phyloP scores from a whole-genome alignment of 352 stramenopile genomes.

The Vaucheria bursata region DNA sequence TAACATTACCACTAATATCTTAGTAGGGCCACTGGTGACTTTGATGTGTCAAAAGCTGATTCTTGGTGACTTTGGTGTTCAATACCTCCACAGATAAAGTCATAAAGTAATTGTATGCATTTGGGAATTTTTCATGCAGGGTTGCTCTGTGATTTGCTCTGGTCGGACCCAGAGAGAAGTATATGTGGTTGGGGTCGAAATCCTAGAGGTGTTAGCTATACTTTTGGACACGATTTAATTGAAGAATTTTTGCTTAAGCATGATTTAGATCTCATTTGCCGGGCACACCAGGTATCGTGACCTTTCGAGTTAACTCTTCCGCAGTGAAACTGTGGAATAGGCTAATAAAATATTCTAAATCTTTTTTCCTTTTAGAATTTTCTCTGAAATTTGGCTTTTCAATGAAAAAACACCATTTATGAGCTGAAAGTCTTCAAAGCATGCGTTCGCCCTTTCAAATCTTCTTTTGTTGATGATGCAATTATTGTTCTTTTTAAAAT shows the following conservation, averaged over 20 bases:
- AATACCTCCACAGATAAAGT: no score
- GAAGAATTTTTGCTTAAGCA: conserved; percentile 91
- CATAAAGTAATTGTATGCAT: conserved; percentile 48
- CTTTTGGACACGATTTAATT: conserved; percentile 95
- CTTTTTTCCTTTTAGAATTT: not conserved
- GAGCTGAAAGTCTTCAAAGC: not conserved
- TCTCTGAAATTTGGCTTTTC: no score
- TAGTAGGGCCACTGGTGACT: no score
- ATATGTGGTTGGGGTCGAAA: conserved; percentile 53
- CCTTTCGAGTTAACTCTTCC: not conserved
- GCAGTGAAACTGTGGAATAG: not conserved
- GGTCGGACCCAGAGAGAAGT: conserved; percentile 64
- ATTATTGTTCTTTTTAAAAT: not conserved
- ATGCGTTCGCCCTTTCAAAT: no score
- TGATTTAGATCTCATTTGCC: conserved; percentile 94
- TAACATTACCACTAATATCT: no score
- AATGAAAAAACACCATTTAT: not conserved
- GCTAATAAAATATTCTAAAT: not conserved
- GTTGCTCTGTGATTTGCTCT: conserved; percentile 76
- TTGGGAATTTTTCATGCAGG: no score
- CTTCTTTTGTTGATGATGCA: no score
- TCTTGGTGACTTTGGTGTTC: no score
- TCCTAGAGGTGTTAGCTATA: conserved; percentile 70
- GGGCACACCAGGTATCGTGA: conserved; percentile 83
- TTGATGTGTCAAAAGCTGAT: no score